Evolutionary conservation across 768 basidiomycete species (phyloP), one percentile per base, ranked within the genome.

Genomic region (Crassisporium funariophilum): DNA sequence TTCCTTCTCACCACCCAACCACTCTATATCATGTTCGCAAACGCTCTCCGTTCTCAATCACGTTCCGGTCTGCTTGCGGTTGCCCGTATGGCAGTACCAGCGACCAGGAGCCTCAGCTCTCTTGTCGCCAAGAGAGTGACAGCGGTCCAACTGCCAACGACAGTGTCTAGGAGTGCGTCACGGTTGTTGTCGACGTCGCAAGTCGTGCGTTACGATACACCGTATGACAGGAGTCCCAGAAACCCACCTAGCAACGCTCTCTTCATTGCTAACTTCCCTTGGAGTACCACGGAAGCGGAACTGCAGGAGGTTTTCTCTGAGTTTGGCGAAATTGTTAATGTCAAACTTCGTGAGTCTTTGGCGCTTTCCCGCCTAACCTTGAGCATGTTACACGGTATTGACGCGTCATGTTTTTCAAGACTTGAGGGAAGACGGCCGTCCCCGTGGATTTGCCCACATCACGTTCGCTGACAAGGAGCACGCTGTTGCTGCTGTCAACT

Each of bases 231-330:
- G 4, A 24, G 35, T 20, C 33, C 31, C 5, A 36, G 24, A 16
- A 57, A 49, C 47, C 43, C 61, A 13, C 75, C 77, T 5, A 63
- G 60, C n/a, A 62, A 62, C 8, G 66, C 65, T 2, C 55, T 83
- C 40, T 82, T 63, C 35, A 53, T 81, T 23, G 76, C 71, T 7
- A 83, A 83, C 52, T n/a, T 83, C n/a, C 78, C 81, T 39, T 87
- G 66, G 59, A 64, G 55, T 13, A 55, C 64, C 29, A 71, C 68
- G 1, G 73, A 70, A 49, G 61, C 59, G 16, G 68, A 79, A 35
- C 38, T 83, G 9, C 46, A 61, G 31, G 67, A 71, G 4, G 63
- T 67, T 13, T 76, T 81, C 53, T 60, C 55, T 16, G 58, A 66
- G 19, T 81, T 74, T 54, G 82, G 81, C 6, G 47, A 61, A 16